Evolutionary conservation across 2,329 filamentous ascomycete species (phyloP).

Genomic region (Zelopaecilomyces penicillatus): DNA sequence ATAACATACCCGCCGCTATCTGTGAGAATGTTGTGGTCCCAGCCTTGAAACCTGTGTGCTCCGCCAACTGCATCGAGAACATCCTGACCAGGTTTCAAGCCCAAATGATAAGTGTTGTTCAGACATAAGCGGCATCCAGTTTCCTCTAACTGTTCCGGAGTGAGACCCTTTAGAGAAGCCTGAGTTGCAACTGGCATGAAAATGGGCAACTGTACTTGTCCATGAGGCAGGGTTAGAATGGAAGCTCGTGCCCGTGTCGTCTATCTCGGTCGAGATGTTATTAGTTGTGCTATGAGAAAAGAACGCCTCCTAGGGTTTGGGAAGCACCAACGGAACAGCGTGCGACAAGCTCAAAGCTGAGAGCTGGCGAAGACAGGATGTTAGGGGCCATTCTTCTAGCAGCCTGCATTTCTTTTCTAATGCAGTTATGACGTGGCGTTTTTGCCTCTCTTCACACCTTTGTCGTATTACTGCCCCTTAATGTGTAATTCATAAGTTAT

Average conservation of each 20-base stretch:
- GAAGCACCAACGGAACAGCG: conserved; percentile 18
- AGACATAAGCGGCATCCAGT: conserved; percentile 85
- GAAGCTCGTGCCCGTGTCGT: conserved; percentile 92
- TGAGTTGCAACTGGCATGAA: conserved; percentile 99
- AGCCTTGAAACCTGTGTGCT: conserved; percentile 89
- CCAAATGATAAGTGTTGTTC: conserved; percentile 97
- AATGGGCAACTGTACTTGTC: conserved; percentile 78
- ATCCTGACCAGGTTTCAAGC: conserved; percentile 87
- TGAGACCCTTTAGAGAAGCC: conserved; percentile 88
- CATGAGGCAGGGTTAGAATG: conserved; percentile 80
- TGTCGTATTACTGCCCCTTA: no score
- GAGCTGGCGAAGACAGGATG: conserved; percentile 52
- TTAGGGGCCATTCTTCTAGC: conserved; percentile 40
- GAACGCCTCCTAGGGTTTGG: neutral
- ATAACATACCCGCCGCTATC: conserved; percentile 57
- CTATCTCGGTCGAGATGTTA: conserved; percentile 35
- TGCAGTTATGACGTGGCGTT: no score
- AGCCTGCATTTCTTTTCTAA: conserved; percentile 18
- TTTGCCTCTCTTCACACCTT: no score
- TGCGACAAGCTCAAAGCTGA: conserved; percentile 70
- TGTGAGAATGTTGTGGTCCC: conserved; percentile 91
- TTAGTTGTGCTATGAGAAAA: no score
- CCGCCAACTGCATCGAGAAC: conserved; percentile 82
- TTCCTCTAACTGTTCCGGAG: conserved; percentile 82
- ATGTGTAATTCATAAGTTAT: no score